Evolutionary conservation across 1,284 basidiomycete species (phyloP).

Genomic region (Malassezia japonica): DNA sequence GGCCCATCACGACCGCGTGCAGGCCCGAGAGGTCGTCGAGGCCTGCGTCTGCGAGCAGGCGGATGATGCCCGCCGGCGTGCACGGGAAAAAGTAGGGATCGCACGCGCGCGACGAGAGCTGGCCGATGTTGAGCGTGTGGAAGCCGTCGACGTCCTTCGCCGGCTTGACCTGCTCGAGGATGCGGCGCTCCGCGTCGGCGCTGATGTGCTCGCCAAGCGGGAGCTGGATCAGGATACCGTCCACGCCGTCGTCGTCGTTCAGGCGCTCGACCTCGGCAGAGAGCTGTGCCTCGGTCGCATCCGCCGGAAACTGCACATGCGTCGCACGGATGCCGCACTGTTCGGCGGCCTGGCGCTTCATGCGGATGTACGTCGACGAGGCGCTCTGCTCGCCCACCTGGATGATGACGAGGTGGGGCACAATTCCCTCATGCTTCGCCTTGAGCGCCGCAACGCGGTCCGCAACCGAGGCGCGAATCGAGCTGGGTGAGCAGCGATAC

Average conservation of each 20-base stretch:
- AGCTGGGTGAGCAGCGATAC: slow-evolving; percentile 28
- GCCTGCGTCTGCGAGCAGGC: slow-evolving; percentile 74
- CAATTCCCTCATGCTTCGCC: slow-evolving; percentile 66
- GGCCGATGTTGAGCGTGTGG: slow-evolving; percentile 97
- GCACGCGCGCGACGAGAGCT: slow-evolving; percentile 79
- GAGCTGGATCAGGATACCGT: slow-evolving; percentile 92
- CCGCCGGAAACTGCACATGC: slow-evolving; percentile 63
- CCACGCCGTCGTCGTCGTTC: slow-evolving; percentile 72
- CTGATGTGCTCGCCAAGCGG: slow-evolving; percentile 79
- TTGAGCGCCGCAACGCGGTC: slow-evolving; percentile 29
- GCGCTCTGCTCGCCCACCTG: slow-evolving; percentile 87
- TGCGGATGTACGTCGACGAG: slow-evolving; percentile 85
- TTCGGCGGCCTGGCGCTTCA: slow-evolving; percentile 92
- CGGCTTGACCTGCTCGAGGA: slow-evolving; percentile 88
- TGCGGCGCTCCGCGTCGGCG: slow-evolving; percentile 72
- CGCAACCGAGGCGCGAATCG: slow-evolving; percentile 31
- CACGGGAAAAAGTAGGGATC: slow-evolving; percentile 87
- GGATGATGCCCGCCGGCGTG: slow-evolving; percentile 86
- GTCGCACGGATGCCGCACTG: slow-evolving; percentile 85
- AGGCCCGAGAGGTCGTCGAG: slow-evolving; percentile 54
- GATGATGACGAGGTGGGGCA: slow-evolving; percentile 79
- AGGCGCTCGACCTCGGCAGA: slow-evolving; percentile 68
- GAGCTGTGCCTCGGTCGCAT: slow-evolving; percentile 66
- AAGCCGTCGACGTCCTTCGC: slow-evolving; percentile 99
- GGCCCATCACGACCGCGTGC: slow-evolving; percentile 83